phyloP scores from a whole-genome alignment of 108 stramenopile species.

The Skeletonema costatum region DNA sequence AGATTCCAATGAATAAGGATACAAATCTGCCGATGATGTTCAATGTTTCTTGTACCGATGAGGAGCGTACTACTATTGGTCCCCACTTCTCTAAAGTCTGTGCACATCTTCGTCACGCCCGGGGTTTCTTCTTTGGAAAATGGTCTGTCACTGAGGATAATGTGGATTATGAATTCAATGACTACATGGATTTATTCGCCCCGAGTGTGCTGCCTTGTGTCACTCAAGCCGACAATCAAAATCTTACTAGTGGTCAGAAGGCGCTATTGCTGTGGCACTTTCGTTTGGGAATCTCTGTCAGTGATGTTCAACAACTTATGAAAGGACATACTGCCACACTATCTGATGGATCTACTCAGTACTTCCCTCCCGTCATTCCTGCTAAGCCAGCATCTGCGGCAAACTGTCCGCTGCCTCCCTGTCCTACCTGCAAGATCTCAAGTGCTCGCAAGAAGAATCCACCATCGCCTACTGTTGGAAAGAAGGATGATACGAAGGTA shows the following conservation, averaged over 20 bases:
- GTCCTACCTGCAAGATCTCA: background rate
- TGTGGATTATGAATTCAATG: background rate
- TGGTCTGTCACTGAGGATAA: background rate
- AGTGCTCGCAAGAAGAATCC: background rate
- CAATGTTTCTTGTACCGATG: background rate
- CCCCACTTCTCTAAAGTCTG: background rate
- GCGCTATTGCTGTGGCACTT: background rate
- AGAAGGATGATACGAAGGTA: background rate
- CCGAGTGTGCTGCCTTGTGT: background rate
- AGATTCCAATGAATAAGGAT: background rate
- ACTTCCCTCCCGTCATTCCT: background rate
- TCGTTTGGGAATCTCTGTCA: background rate
- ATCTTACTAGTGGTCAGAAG: background rate
- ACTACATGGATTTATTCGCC: background rate
- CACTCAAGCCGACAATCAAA: background rate
- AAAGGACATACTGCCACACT: background rate
- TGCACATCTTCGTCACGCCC: background rate
- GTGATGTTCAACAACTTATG: background rate
- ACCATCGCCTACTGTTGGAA: background rate
- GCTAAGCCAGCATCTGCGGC: background rate
- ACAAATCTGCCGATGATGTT: constrained; percentile 8
- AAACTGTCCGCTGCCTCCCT: background rate
- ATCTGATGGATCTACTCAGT: too few species aligned
- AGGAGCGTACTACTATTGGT: background rate
- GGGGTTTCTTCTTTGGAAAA: background rate